A percentile compares a stretch with the other conserved stretches of the same genome.
Conservation (phyloP, 2,329 filamentous ascomycete species). For the Ustulina deusta region DNA sequence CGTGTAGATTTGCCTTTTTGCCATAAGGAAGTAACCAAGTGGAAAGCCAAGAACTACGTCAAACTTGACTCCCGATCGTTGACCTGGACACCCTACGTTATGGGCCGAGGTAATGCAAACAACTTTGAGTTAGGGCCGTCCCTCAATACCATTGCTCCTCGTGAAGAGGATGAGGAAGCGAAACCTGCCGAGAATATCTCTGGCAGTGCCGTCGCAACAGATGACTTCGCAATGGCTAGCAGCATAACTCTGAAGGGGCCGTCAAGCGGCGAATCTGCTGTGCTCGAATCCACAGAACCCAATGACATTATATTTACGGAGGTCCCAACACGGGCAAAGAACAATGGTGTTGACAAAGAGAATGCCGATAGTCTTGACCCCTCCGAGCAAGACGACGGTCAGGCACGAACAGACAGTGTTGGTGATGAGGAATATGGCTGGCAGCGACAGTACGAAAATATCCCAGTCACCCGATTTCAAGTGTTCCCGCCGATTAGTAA, state of each 20-base stretch:
- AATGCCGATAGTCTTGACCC: slow-evolving; percentile 39
- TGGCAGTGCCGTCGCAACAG: slow-evolving; percentile 50
- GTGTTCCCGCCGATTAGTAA: slow-evolving; percentile 77
- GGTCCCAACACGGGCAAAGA: slow-evolving; percentile 38
- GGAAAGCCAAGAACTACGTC: slow-evolving; percentile 89
- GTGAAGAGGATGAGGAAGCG: slow-evolving; percentile 75
- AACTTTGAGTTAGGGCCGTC: slow-evolving; percentile 86
- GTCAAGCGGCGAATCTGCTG: slow-evolving; percentile 44
- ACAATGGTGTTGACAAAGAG: slow-evolving; percentile 47
- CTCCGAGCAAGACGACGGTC: slow-evolving; percentile 38
- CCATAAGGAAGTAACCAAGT: slow-evolving; percentile 86
- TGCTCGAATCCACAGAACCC: slow-evolving; percentile 57
- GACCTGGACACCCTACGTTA: slow-evolving; percentile 96
- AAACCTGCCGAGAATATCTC: slow-evolving; percentile 53
- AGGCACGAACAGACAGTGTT: slow-evolving; percentile 31
- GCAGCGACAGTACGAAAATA: slow-evolving; percentile 63
- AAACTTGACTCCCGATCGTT: slow-evolving; percentile 83
- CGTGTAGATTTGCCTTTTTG: slow-evolving; percentile 89
- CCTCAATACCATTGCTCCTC: slow-evolving; percentile 86
- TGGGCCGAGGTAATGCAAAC: slow-evolving; percentile 86
- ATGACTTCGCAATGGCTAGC: slow-evolving; percentile 47
- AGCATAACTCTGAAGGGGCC: slow-evolving; percentile 49
- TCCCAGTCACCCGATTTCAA: slow-evolving; percentile 79
- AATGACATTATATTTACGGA: slow-evolving; percentile 49
- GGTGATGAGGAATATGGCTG: slow-evolving; percentile 56